These are phyloP conservation scores for Aspergillus amoenus DNA, from an alignment of 2,329 filamentous ascomycete genomes.

Conservation along the genomic window DNA sequence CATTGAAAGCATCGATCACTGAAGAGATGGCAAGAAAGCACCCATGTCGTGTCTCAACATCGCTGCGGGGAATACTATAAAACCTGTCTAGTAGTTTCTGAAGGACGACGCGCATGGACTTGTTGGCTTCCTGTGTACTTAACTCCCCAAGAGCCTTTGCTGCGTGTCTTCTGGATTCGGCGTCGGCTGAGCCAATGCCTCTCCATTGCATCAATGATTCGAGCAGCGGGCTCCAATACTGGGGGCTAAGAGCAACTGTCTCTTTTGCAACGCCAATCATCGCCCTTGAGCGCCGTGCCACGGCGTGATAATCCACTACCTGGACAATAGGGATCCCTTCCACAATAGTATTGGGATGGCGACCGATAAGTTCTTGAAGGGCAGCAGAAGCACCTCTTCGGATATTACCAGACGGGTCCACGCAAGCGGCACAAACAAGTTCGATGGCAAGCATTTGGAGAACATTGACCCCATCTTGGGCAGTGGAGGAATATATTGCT, in stretches of 20 bases:
- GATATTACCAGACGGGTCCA: conserved; percentile 92
- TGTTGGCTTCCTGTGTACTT: conserved; percentile 33
- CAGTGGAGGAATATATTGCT: conserved; percentile 29
- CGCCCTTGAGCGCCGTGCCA: conserved; percentile 81
- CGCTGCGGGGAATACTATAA: conserved; percentile 38
- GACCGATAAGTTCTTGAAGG: conserved; percentile 87
- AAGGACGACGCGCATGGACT: conserved; percentile 31
- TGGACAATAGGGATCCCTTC: conserved; percentile 86
- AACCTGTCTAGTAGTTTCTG: conserved; percentile 35
- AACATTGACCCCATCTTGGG: conserved; percentile 44
- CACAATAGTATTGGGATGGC: conserved; percentile 80
- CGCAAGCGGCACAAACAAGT: conserved; percentile 74
- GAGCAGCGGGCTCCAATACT: conserved; percentile 68
- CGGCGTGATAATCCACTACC: conserved; percentile 86
- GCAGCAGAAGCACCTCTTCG: conserved; percentile 89
- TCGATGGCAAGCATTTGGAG: conserved; percentile 78
- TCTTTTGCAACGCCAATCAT: conserved; percentile 72
- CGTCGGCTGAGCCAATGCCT: conserved; percentile 79
- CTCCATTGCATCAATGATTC: conserved; percentile 78
- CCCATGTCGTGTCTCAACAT: conserved; percentile 46
- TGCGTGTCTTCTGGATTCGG: conserved; percentile 68
- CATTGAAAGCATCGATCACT: conserved; percentile 35
- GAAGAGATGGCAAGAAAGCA: conserved; percentile 43
- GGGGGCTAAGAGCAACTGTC: conserved; percentile 62
- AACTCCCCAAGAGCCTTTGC: conserved; percentile 65